Base-by-base conservation (phyloP, 257 asterid species). In the Hygrophila difformis region DNA sequence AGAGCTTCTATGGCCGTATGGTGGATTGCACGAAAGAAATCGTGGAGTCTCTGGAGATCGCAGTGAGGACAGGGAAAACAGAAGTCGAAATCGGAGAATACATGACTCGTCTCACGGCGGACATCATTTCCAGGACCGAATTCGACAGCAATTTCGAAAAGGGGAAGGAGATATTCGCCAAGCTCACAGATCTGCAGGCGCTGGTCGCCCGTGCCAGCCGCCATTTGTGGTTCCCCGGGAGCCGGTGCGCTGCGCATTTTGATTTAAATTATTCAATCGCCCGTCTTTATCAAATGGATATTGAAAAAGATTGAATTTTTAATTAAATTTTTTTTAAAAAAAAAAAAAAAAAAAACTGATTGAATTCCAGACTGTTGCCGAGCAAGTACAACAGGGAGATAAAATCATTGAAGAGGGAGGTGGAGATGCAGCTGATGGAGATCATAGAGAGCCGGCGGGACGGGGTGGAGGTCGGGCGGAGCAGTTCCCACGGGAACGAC, bases 311-410 rank as follows among this genome's bases (percentile, higher is more conserved):
- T n/a, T n/a, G n/a, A n/a, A n/a, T n/a, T n/a, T n/a, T n/a, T n/a
- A n/a, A n/a, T n/a, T n/a, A n/a, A n/a, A n/a, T n/a, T n/a, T n/a
- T n/a, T n/a, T n/a, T n/a, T n/a, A n/a, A n/a, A n/a, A n/a, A n/a
- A n/a, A n/a, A 26, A 26, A 0, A 5, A 26, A 26, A 8, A 3
- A 3, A 24, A 24, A 24, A 24, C 31, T 24, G 24, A 35, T 35
- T 20, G 22, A 38, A 9, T 45, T 39, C 24, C 28, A 91, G 98
- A 57, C 86, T 73, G 55, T 64, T 85, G 0, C 98, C 98, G 0
- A 86, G 93, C 62, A 91, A 80, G 63, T 91, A 86, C 68, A 91
- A 91, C 62, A 68, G 92, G 44, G 94, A 91, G 41, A 82, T 91
- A 70, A 86, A 79, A 44, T 58, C 92, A 2, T 50, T 79, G 16